These are phyloP conservation scores for Sphagnum fallax DNA, from an alignment of 228 moss, liverwort and hornwort species.

Conservation along the genomic window DNA sequence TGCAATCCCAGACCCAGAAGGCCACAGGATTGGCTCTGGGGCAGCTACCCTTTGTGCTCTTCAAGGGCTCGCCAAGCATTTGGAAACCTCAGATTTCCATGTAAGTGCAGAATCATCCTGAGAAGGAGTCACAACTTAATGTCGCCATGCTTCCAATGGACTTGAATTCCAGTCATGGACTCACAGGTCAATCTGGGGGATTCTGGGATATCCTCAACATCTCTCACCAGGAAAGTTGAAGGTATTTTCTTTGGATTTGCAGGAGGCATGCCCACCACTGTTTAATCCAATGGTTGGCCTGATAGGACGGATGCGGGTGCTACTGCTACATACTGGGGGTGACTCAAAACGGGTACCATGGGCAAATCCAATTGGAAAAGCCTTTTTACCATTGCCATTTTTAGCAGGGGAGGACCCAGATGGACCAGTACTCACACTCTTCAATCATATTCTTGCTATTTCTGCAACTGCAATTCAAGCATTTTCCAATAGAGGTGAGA, in stretches of 20 bases:
- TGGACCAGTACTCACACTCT: slow-evolving; percentile 42
- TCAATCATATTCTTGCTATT: slow-evolving; percentile 75
- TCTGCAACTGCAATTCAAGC: slow-evolving; percentile 57
- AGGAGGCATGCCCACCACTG: too few relatives aligned
- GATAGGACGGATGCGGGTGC: slow-evolving; percentile 29
- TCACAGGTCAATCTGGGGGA: not conserved
- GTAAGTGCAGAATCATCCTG: slow-evolving; percentile 16
- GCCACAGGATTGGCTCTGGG: slow-evolving; percentile 64
- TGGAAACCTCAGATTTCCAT: slow-evolving; percentile 5
- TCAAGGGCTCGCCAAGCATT: slow-evolving; percentile 29
- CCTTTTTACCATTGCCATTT: slow-evolving; percentile 64
- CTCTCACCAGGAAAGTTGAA: not conserved
- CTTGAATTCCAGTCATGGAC: not conserved
- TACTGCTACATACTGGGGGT: slow-evolving; percentile 70
- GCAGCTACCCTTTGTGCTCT: slow-evolving; percentile 58
- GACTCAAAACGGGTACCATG: slow-evolving; percentile 77
- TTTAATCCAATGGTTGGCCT: not conserved
- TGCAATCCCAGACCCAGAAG: slow-evolving; percentile 61
- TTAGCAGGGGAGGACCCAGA: slow-evolving; percentile 60
- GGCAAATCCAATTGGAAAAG: slow-evolving; percentile 80
- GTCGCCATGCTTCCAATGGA: too few relatives aligned
- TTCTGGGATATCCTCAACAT: not conserved
- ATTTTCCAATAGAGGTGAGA: slow-evolving; percentile 41
- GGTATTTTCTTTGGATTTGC: not conserved
- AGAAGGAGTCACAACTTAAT: not conserved